Evolutionary conservation across 2,329 filamentous ascomycete genomes (phyloP).

Genomic region (Berkeleyomyces rouxiae): DNA sequence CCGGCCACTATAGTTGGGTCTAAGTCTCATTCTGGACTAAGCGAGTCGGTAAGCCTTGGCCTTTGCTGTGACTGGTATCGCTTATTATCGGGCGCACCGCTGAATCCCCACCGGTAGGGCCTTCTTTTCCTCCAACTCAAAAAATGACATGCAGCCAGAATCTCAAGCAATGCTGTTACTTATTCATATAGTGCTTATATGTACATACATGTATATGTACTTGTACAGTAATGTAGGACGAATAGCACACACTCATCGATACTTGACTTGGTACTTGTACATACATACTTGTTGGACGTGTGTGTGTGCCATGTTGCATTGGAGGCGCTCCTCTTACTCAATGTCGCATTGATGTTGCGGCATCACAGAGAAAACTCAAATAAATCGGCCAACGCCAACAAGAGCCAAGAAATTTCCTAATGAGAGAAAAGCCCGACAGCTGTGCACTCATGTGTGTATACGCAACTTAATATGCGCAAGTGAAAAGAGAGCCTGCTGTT

Average conservation of each 20-base stretch:
- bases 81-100: too few relatives aligned
- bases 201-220: background rate
- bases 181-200: background rate
- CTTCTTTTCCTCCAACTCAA: too few relatives aligned
- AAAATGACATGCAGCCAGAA: too few relatives aligned
- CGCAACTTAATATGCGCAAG: too few relatives aligned
- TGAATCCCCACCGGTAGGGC: too few relatives aligned
- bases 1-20: too few relatives aligned
- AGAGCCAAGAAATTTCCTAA: background rate
- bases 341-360: background rate
- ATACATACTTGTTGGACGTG: background rate
- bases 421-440: background rate
- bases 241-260: background rate
- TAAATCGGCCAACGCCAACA: background rate
- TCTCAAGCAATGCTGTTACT: too few relatives aligned
- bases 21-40: too few relatives aligned
- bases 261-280: background rate
- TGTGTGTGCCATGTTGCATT: background rate
- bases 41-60: too few relatives aligned
- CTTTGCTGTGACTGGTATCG: too few relatives aligned
- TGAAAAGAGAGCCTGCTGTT: too few relatives aligned
- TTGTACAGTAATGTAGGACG: background rate
- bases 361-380: background rate
- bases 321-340: background rate
- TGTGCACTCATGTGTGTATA: background rate